A percentile compares a stretch with the other conserved stretches of the same genome.
Conservation (phyloP, 257 asterid genomes). For the Solanum pennellii region DNA sequence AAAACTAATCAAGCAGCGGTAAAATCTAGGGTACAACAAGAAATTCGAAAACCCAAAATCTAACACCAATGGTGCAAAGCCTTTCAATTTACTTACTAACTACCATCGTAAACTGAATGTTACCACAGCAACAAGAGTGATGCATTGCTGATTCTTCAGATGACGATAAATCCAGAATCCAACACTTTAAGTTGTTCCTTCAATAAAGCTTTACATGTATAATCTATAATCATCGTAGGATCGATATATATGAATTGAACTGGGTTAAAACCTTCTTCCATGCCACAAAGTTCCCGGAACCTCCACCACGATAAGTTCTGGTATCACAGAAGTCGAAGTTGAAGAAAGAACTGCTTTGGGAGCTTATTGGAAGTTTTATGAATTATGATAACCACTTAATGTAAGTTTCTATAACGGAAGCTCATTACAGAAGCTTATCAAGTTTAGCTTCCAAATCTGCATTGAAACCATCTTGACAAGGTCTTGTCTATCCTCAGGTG, state of each 20-base stretch:
- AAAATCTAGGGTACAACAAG: background rate
- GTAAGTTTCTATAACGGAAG: background rate
- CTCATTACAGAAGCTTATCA: slow-evolving; percentile 42
- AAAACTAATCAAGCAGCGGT: background rate
- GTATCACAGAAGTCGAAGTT: background rate
- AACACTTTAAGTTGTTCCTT: background rate
- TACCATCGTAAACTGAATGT: background rate
- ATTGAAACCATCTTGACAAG: slow-evolving; percentile 44
- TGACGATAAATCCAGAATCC: background rate
- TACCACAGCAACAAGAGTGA: background rate
- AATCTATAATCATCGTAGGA: background rate
- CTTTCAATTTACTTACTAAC: background rate
- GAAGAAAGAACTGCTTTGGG: background rate
- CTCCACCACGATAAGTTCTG: background rate
- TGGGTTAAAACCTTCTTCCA: background rate
- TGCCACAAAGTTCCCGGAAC: background rate
- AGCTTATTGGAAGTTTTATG: background rate
- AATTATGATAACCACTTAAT: background rate
- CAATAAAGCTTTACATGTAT: background rate
- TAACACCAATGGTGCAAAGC: background rate
- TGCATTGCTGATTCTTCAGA: background rate
- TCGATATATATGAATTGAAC: background rate
- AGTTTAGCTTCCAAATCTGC: slow-evolving; percentile 65
- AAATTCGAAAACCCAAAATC: background rate
- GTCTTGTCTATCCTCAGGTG: slow-evolving; percentile 52